Evolutionary conservation across 2,329 filamentous ascomycete genomes (phyloP), one percentile per base, ranked within the genome.

Genomic region (Immersiporthe knoxdaviesiana): DNA sequence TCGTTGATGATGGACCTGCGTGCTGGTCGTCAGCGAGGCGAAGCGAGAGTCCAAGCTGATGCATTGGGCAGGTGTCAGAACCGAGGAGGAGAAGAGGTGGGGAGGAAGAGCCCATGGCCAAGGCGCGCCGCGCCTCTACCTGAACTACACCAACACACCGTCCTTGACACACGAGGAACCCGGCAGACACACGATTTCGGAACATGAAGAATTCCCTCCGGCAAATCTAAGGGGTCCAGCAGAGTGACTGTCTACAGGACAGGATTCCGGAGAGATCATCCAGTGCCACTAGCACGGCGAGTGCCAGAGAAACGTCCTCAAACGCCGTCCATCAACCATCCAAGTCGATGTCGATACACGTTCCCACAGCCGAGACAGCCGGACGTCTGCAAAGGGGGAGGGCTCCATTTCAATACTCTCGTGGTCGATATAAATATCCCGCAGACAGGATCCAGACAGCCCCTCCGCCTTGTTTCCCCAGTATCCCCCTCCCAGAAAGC

Each of bases 1-100:
- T 86, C 84, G 69, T 86, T 86, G 77, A 86, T 79, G 74, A 86
- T 85, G 41, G 82, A 80, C 83, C 83, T 84, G 39, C 16, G 30
- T 50, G 6, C 39, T 11, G 24, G 4, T 32, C 52, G 61, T 74
- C 50, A 72, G 70, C 35, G 8, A 50, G 3, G 32, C 52, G 58
- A 32, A 30, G 63, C n/a, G n/a, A n/a, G n/a, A n/a, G n/a, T n/a
- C n/a, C 50, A 14, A 54, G 50, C 8, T 18, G 1, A 16, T 27
- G 2, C 10, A 27, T 27, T 7, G 11, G 3, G 50, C 50, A 27
- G 24, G 50, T 54, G n/a, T 24, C 11, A 21, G 12, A 12, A 11
- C n/a, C 47, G 14, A 27, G 50, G 10, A 24, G 50, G n/a, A n/a
- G n/a, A n/a, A 54, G 24, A 54, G 50, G 11, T 24, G 24, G 50